A percentile compares a stretch with the other conserved stretches of the same genome.
Conservation (phyloP, 495 filamentous ascomycete genomes). For the Neurospora pannonica region DNA sequence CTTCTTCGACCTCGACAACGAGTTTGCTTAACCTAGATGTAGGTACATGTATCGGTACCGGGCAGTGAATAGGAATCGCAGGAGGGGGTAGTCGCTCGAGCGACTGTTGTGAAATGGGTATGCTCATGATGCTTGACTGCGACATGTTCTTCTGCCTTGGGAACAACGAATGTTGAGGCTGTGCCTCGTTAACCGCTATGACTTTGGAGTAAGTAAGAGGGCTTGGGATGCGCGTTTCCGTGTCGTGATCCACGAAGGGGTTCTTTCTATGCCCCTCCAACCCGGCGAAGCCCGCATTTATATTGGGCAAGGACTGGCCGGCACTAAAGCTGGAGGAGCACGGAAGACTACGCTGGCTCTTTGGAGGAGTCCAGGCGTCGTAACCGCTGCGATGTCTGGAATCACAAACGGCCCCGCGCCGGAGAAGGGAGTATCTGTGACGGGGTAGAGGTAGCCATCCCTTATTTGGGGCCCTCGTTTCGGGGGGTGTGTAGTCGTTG, state of each 20-base stretch:
- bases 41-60: background rate
- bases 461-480: background rate
- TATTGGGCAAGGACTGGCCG: background rate
- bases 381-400: background rate
- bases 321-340: background rate
- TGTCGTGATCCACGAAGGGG: background rate
- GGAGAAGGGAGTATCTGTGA: background rate
- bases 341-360: background rate
- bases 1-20: background rate
- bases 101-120: background rate
- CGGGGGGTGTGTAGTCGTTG: background rate
- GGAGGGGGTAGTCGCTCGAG: background rate
- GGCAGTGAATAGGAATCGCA: no score
- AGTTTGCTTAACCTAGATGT: background rate
- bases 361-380: background rate
- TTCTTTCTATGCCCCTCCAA: background rate
- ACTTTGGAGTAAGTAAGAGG: background rate
- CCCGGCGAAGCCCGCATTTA: background rate
- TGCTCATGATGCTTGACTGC: background rate
- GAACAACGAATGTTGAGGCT: background rate
- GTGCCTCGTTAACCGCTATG: background rate
- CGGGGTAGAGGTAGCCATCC: background rate
- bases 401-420: background rate
- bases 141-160: background rate
- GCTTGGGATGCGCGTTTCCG: background rate